Base-by-base conservation (phyloP, 2,329 filamentous ascomycete species). In the Fusarium liriodendri region DNA sequence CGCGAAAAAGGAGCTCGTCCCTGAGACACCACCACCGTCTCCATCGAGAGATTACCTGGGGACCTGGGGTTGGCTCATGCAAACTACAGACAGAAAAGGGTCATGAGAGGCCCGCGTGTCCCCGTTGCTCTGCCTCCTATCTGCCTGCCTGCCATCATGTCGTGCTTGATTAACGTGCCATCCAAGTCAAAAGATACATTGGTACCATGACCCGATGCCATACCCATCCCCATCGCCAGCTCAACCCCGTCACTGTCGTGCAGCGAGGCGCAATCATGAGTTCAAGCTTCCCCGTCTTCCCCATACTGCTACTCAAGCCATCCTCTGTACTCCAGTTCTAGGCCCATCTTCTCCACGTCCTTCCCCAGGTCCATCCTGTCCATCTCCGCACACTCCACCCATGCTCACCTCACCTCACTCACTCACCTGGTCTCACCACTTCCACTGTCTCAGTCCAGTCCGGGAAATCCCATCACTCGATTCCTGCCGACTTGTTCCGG, bases 371-470 rank as follows among this genome's bases (percentile, higher is more conserved):
- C 45, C 45, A 50, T 29, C 45, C 20, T 22, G 6, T 33, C 20
- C 22, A 60, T 52, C 62, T 62, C 71, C 71, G 57, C 71, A 73
- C 60, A 73, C 62, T 70, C 69, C 62, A 69, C 65, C 65, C 38
- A 60, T 47, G 38, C 52, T 20, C 57, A 64, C 66, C 37, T 64
- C 69, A 62, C 59, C 54, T 72, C 47, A 42, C 40, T 42, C 40
- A 57, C 37, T 64, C 69, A 62, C 59, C 58, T 72, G 35, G 58
- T 73, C 70, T 71, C 71, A 71, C 71, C 55, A 73, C 52, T 50
- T 52, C 6, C 18, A n/a, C 47, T 70, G 61, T 70, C 66, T 69
- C 55, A 38, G 37, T 38, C 70, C 70, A 11, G 37, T 62, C 55
- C 18, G 27, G 45, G 58, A 52, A 67, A 71, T 64, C 20, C 27